A percentile compares a stretch with the other conserved stretches of the same genome.
These are phyloP conservation scores for Ophiostoma fasciatum DNA, from an alignment of 2,329 filamentous ascomycete species.

Conservation along the genomic window DNA sequence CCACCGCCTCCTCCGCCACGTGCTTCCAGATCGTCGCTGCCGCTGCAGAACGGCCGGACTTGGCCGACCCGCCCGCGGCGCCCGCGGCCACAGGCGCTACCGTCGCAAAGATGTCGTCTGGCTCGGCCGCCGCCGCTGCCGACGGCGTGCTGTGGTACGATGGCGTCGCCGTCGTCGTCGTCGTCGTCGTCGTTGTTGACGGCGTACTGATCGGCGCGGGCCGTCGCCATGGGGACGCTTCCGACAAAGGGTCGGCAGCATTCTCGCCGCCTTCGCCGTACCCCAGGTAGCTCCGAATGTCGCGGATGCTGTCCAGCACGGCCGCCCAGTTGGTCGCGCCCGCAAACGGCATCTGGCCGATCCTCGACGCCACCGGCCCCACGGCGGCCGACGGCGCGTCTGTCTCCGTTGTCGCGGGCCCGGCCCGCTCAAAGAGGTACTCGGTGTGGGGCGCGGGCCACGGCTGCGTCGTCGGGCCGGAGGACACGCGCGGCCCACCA, in stretches of 20 bases:
- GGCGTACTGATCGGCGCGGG: too few species aligned
- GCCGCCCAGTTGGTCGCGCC: constrained; percentile 27
- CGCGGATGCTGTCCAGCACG: constrained; percentile 26
- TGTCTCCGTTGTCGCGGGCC: not conserved
- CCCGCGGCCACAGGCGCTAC: constrained; percentile 4
- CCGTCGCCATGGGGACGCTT: too few species aligned
- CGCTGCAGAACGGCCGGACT: too few species aligned
- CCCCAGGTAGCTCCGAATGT: constrained; percentile 24
- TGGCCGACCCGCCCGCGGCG: too few species aligned
- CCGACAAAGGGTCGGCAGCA: too few species aligned
- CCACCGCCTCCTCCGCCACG: constrained; percentile 18
- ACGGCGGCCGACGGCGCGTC: not conserved
- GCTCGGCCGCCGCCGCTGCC: constrained; percentile 10
- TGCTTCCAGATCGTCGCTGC: not conserved
- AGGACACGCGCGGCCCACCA: not conserved
- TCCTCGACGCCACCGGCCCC: constrained; percentile 1
- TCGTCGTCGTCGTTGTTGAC: constrained; percentile 1
- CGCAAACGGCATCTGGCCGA: constrained; percentile 16
- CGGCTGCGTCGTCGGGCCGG: too few species aligned
- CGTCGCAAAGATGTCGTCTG: constrained; percentile 21
- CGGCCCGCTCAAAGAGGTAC: not conserved
- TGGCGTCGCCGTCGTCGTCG: constrained; percentile 1
- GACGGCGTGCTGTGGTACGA: not conserved
- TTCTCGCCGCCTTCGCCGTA: too few species aligned
- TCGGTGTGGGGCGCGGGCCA: constrained; percentile 3